These are phyloP conservation scores for Lumnitzera racemosa DNA, from an alignment of 345 rosid species.

Conservation along the genomic window DNA sequence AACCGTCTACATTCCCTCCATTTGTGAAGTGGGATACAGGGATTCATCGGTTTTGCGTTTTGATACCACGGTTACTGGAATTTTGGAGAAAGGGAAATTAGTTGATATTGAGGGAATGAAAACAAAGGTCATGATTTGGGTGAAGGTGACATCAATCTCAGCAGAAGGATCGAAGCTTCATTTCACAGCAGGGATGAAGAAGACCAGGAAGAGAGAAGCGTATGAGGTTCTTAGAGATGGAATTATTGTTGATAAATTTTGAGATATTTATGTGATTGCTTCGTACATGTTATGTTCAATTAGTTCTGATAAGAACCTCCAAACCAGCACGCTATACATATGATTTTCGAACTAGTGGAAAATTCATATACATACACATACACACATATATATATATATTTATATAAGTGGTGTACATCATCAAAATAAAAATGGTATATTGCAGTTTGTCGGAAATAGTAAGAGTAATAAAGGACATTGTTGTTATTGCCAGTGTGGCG, in stretches of 20 bases:
- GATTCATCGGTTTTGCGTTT: slow-evolving; percentile 83
- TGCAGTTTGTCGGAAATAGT: too few relatives aligned
- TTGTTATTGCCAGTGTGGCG: too few relatives aligned
- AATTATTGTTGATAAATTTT: slow-evolving; percentile 68
- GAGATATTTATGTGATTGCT: slow-evolving; percentile 4
- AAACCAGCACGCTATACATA: too few relatives aligned
- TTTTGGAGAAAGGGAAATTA: slow-evolving; percentile 78
- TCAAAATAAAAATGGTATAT: too few relatives aligned
- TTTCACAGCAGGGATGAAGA: slow-evolving; percentile 76
- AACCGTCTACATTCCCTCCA: slow-evolving; percentile 62
- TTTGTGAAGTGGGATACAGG: slow-evolving; percentile 85
- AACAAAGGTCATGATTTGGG: slow-evolving; percentile 86
- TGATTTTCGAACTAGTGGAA: too few relatives aligned
- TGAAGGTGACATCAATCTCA: slow-evolving; percentile 63
- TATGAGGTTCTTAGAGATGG: slow-evolving; percentile 82
- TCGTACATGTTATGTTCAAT: too few relatives aligned
- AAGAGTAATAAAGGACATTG: too few relatives aligned
- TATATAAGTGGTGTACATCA: too few relatives aligned
- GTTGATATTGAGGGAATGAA: slow-evolving; percentile 83
- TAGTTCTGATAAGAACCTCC: too few relatives aligned
- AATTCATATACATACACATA: too few relatives aligned
- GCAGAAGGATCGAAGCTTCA: slow-evolving; percentile 70
- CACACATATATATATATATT: too few relatives aligned
- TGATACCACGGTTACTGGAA: slow-evolving; percentile 52
- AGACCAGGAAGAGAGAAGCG: slow-evolving; percentile 59